Base-by-base conservation (phyloP, 805 yeast species). In the Suhomyces pyralidae region DNA sequence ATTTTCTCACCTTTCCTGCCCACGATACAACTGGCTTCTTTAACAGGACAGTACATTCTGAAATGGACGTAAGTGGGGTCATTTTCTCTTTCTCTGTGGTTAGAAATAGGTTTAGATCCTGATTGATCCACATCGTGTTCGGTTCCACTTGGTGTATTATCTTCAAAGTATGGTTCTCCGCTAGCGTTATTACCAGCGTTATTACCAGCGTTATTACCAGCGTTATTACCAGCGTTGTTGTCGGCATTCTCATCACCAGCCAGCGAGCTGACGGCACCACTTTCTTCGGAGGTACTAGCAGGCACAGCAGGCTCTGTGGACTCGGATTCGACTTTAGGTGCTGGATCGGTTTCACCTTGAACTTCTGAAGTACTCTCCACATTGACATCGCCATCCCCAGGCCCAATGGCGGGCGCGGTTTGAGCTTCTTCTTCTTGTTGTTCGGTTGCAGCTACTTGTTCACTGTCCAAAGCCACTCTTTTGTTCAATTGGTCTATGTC, bases 1-100 rank as follows among this genome's bases (percentile, higher is more conserved):
- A 88, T 86, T 14, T 78, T 81, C 52, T 85, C 90, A n/a, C 96
- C 96, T 51, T 86, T 86, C 58, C 85, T 85, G 0, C 96, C 96
- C 14, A 88, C 93, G 45, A 88, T 76, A 19, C 80, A 67, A 2
- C 88, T 83, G 1, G 96, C 92, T 62, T 89, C 92, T 58, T 82
- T 85, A 14, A 86, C 88, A 3, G 82, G 79, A 58, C 92, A 86
- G 48, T 85, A 76, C 89, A 88, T 85, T 56, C 96, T 76, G 66
- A 88, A 74, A 58, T 82, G 83, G 3, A 86, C 83, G 57, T 81
- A 81, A 0, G 86, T 82, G 5, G 86, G 83, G 55, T 83, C 87
- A 44, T 74, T 76, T 40, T 75, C 74, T 47, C 63, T 64, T 34
- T 78, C 79, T 50, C 73, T 64, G 50, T 73, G 77, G 53, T 67